A percentile compares a stretch with the other conserved stretches of the same genome.
These are phyloP conservation scores for Mollisiaceae sp. DNA, from an alignment of 2,329 filamentous ascomycete genomes.

Conservation along the genomic window DNA sequence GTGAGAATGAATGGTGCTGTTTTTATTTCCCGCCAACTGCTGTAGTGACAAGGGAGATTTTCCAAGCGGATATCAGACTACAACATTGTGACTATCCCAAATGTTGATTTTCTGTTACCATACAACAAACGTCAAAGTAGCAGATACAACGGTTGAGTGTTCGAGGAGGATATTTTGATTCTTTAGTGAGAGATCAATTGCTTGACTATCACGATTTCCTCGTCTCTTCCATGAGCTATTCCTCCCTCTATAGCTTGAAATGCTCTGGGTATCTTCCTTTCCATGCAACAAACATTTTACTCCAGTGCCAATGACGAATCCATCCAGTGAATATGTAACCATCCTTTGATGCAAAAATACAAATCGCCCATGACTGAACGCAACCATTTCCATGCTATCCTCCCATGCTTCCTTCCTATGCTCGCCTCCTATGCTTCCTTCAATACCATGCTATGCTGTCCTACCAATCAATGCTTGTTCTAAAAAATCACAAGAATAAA, in stretches of 20 bases:
- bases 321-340: slow-evolving; percentile 14
- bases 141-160: too few relatives aligned
- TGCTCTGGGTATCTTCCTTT: slow-evolving; percentile 21
- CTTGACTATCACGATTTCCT: not conserved
- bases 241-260: not conserved
- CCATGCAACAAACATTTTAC: slow-evolving; percentile 11
- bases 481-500: not conserved
- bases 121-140: too few relatives aligned
- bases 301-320: not conserved
- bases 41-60: too few relatives aligned
- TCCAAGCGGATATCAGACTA: too few relatives aligned
- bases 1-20: too few relatives aligned
- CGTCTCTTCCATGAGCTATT: not conserved
- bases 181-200: not conserved
- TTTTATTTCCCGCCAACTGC: too few relatives aligned
- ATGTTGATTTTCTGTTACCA: too few relatives aligned
- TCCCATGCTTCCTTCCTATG: too few relatives aligned
- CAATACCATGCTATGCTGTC: slow-evolving; percentile 10
- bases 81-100: too few relatives aligned
- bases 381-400: slow-evolving; percentile 13
- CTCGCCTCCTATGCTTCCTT: slow-evolving; percentile 12
- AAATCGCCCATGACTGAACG: slow-evolving; percentile 4
- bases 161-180: not conserved
- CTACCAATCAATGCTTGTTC: slow-evolving; percentile 1
- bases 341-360: not conserved